Conservation (phyloP, 208 protist species). For the Trypanosoma platydactyli region DNA sequence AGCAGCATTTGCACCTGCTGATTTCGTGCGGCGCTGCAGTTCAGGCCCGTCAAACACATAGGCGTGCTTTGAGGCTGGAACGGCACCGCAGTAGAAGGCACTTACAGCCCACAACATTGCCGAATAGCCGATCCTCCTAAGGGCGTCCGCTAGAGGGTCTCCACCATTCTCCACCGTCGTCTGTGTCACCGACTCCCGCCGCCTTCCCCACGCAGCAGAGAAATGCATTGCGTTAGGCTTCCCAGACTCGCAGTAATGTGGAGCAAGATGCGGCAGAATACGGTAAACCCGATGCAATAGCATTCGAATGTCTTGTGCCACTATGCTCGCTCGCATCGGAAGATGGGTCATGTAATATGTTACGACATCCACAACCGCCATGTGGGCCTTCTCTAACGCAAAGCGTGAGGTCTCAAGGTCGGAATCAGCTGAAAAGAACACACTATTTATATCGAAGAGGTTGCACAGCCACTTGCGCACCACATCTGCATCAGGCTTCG, state of each 20-base stretch:
- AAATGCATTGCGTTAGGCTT: conserved; percentile 68
- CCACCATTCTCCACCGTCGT: background rate
- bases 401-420: background rate
- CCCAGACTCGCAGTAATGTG: conserved; percentile 1
- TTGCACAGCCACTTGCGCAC: conserved; percentile 49
- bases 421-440: background rate
- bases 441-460: conserved; percentile 25
- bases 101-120: conserved; percentile 78
- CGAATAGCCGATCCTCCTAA: conserved; percentile 60
- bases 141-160: conserved; percentile 52
- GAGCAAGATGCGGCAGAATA: conserved; percentile 48
- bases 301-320: conserved; percentile 54
- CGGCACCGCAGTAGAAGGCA: conserved; percentile 79
- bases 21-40: conserved; percentile 15
- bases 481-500: conserved; percentile 32
- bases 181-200: background rate
- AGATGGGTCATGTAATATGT: conserved; percentile 67
- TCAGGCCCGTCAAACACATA: conserved; percentile 44
- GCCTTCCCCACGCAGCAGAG: conserved; percentile 54
- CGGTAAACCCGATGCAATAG: conserved; percentile 69
- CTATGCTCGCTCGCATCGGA: conserved; percentile 71
- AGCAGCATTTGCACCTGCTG: conserved; percentile 42
- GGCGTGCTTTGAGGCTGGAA: conserved; percentile 61
- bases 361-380: conserved; percentile 38
- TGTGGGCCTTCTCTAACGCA: conserved; percentile 21